These are phyloP conservation scores for Pseudopithomyces maydicus DNA, from an alignment of 2,329 filamentous ascomycete species.

Conservation along the genomic window DNA sequence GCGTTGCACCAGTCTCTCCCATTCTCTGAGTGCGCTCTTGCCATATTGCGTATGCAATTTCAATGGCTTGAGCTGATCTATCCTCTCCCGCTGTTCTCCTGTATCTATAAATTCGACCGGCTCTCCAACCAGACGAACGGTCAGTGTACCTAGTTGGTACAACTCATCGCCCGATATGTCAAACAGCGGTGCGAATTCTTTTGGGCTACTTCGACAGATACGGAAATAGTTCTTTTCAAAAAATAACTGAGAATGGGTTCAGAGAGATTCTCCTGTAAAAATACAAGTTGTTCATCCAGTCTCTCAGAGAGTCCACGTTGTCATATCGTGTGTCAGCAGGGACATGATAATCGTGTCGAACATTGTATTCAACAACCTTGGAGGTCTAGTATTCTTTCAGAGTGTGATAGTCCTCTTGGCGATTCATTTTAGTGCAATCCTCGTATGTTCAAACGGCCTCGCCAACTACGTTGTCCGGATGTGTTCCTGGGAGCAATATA, in stretches of 20 bases:
- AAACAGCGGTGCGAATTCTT: constrained; percentile 6
- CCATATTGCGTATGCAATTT: constrained; percentile 6
- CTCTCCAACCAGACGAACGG: constrained; percentile 12
- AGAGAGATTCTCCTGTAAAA: neutral
- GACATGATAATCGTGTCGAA: too few species aligned
- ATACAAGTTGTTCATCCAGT: neutral
- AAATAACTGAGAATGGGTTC: neutral
- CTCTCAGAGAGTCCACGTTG: neutral
- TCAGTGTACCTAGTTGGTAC: neutral
- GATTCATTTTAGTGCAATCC: neutral
- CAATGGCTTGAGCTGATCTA: constrained; percentile 2
- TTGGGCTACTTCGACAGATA: constrained; percentile 5
- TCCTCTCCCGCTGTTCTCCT: constrained; percentile 1
- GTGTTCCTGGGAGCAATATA: neutral
- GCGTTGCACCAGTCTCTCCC: constrained; percentile 1
- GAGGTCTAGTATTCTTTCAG: constrained; percentile 9
- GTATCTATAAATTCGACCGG: neutral
- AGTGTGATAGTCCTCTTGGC: constrained; percentile 7
- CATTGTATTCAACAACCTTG: neutral
- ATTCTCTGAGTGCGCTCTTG: constrained; percentile 4
- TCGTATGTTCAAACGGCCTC: neutral
- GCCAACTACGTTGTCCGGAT: neutral
- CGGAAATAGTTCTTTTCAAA: constrained; percentile 1
- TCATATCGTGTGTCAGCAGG: too few species aligned
- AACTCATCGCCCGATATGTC: neutral